Conservation (phyloP, 169 alveolate genomes). For the Plasmodium malariae region DNA sequence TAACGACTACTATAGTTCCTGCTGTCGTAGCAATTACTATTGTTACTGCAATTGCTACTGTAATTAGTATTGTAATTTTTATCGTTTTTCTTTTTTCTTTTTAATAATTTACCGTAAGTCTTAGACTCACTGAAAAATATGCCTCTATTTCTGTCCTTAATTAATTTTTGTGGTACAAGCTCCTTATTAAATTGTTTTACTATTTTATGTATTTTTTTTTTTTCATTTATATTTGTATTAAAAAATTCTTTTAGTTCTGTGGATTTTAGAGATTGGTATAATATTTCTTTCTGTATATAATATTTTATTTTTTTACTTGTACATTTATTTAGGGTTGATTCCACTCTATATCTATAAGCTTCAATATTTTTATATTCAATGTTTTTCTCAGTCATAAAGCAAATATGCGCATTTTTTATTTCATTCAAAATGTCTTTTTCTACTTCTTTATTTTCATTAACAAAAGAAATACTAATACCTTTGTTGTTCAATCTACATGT, state of each 20-base stretch:
- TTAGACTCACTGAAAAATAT: constrained; percentile 21
- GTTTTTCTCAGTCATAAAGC: constrained; percentile 13
- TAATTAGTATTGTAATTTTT: neutral
- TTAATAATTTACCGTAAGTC: neutral
- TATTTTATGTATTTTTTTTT: constrained; percentile 36
- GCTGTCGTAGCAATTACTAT: too few relatives aligned
- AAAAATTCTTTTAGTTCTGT: constrained; percentile 54
- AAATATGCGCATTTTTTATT: constrained; percentile 30
- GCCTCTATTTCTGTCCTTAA: constrained; percentile 42
- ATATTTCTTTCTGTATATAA: constrained; percentile 45
- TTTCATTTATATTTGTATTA: constrained; percentile 31
- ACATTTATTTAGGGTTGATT: constrained; percentile 43
- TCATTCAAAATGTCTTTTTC: constrained; percentile 47
- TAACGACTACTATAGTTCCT: neutral
- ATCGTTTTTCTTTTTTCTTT: neutral
- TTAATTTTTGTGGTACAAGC: constrained; percentile 44
- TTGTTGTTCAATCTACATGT: constrained; percentile 97
- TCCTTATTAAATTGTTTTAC: constrained; percentile 27
- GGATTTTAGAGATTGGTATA: constrained; percentile 58
- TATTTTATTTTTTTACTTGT: constrained; percentile 45
- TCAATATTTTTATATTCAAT: constrained; percentile 19
- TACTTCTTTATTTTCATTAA: constrained; percentile 79
- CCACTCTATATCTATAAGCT: constrained; percentile 66
- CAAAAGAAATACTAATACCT: constrained; percentile 89
- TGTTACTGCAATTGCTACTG: too few relatives aligned